phyloP scores from a whole-genome alignment of 2,329 filamentous ascomycete species.

The Myotisia sp. region DNA sequence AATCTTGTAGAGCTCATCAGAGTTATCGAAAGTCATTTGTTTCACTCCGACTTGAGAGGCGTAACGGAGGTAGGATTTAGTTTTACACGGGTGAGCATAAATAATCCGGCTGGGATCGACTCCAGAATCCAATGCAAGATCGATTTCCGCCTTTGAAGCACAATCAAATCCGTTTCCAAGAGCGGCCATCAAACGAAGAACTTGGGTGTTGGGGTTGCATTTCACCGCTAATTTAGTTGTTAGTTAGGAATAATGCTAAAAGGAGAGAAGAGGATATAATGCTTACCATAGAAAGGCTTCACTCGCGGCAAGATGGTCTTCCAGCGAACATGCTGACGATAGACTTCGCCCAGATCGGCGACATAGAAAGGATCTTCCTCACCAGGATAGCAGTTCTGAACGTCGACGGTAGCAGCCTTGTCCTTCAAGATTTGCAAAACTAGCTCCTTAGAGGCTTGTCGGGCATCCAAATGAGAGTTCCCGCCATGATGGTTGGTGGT shows the following conservation, averaged over 20 bases:
- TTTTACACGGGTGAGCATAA: constrained; percentile 99
- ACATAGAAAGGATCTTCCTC: constrained; percentile 98
- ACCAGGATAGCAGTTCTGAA: constrained; percentile 74
- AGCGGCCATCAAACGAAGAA: constrained; percentile 72
- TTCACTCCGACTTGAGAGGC: constrained; percentile 72
- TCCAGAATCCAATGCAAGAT: constrained; percentile 71
- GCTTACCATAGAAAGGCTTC: constrained; percentile 86
- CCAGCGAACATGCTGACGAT: constrained; percentile 96
- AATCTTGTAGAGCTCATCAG: constrained; percentile 95
- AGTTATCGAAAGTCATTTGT: constrained; percentile 99
- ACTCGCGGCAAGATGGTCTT: constrained; percentile 85
- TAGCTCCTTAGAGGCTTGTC: constrained; percentile 54
- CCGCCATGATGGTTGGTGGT: constrained; percentile 32
- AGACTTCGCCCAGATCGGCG: constrained; percentile 93
- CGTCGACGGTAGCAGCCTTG: constrained; percentile 70
- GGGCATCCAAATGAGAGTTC: constrained; percentile 30
- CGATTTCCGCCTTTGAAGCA: constrained; percentile 93
- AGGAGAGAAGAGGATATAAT: neutral
- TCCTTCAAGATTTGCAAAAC: constrained; percentile 77
- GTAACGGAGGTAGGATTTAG: constrained; percentile 90
- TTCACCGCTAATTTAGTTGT: constrained; percentile 65
- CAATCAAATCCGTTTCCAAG: constrained; percentile 95
- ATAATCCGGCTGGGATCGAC: constrained; percentile 84
- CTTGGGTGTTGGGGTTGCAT: constrained; percentile 87
- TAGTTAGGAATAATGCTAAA: constrained; percentile 1